Conservation (phyloP, 257 asterid species). For the Catharanthus roseus region DNA sequence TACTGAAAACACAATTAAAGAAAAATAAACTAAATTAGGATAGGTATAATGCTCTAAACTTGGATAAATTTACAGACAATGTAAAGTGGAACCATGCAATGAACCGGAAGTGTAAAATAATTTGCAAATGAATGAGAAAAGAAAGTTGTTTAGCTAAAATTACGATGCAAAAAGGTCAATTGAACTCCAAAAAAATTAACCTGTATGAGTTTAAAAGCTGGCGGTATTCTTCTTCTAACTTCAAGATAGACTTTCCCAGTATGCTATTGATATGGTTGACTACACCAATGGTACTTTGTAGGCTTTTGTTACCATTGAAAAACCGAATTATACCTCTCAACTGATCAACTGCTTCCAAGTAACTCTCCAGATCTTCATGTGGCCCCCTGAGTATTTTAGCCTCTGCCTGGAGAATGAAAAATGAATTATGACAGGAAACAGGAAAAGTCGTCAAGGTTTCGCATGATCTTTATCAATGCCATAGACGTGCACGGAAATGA, state of each 20-base stretch:
- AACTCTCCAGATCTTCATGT: conserved; percentile 89
- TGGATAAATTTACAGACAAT: not conserved
- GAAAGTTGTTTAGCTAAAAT: not conserved
- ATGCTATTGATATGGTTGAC: conserved; percentile 61
- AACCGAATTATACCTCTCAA: conserved; percentile 56
- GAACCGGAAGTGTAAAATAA: not conserved
- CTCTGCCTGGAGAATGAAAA: conserved; percentile 62
- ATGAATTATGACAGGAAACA: not conserved
- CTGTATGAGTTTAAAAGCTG: conserved; percentile 72
- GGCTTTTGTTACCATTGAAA: conserved; percentile 56
- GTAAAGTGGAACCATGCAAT: not conserved
- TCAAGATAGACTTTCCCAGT: conserved; percentile 58
- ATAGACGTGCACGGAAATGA: not conserved
- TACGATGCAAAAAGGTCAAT: not conserved
- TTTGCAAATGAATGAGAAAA: not conserved
- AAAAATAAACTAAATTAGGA: conserved; percentile 10
- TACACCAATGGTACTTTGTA: conserved; percentile 56
- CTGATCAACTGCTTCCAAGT: conserved; percentile 79
- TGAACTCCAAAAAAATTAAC: conserved; percentile 33
- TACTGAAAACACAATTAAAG: conserved; percentile 50
- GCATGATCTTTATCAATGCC: not conserved
- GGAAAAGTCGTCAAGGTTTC: not conserved
- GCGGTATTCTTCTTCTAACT: conserved; percentile 87
- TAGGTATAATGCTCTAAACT: not conserved
- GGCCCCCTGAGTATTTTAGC: conserved; percentile 94